phyloP scores from a whole-genome alignment of 179 eudicot species.

The Pouteria campechiana region DNA sequence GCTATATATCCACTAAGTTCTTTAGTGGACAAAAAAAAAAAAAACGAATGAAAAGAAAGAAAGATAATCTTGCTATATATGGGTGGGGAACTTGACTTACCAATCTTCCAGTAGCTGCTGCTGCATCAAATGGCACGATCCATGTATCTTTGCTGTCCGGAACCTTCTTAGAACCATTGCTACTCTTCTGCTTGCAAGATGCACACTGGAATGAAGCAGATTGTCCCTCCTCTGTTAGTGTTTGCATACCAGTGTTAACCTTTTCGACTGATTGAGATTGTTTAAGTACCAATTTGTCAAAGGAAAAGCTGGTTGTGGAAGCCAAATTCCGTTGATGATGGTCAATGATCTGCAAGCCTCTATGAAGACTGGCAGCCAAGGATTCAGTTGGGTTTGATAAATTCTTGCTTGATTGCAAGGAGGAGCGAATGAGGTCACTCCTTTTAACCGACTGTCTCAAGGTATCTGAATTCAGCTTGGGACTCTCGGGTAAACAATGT shows the following conservation, averaged over 20 bases:
- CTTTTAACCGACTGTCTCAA: constrained; percentile 19
- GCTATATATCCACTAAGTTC: too few relatives aligned
- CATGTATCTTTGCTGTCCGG: constrained; percentile 34
- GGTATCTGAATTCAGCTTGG: constrained; percentile 28
- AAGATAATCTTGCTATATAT: background rate
- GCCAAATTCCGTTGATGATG: constrained; percentile 55
- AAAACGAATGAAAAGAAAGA: background rate
- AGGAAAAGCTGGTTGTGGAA: constrained; percentile 69
- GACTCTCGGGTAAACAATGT: constrained; percentile 24
- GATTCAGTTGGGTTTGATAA: constrained; percentile 72
- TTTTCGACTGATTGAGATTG: constrained; percentile 54
- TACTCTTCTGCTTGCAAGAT: constrained; percentile 35
- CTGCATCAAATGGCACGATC: constrained; percentile 14
- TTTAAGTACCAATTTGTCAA: constrained; percentile 73
- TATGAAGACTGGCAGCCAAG: constrained; percentile 80
- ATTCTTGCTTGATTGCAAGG: constrained; percentile 60
- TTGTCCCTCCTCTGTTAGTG: constrained; percentile 22
- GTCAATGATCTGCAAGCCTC: constrained; percentile 79
- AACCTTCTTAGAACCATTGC: constrained; percentile 18
- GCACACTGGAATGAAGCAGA: constrained; percentile 37
- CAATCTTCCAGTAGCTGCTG: constrained; percentile 16
- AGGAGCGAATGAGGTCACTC: constrained; percentile 46
- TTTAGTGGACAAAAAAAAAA: too few relatives aligned
- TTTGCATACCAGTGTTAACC: constrained; percentile 49
- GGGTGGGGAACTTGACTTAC: constrained; percentile 12